phyloP scores from a whole-genome alignment of 2,329 filamentous ascomycete species.

The Phyllosticta ampelicida region DNA sequence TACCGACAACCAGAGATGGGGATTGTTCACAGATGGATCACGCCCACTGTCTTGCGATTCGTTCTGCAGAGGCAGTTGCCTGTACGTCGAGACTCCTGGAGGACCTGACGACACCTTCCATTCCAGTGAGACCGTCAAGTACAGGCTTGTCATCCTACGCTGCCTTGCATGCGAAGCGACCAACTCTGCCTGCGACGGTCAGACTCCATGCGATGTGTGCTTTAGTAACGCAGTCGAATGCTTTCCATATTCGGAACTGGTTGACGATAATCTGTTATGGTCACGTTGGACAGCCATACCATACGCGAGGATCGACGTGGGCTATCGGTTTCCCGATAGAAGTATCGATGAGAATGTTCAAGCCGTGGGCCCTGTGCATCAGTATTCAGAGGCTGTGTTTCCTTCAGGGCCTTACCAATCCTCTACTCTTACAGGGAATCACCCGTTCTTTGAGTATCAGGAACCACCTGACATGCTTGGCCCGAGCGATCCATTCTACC shows the following conservation, averaged over 20 bases:
- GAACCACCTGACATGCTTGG: too few relatives aligned
- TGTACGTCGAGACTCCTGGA: neutral
- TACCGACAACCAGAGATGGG: neutral
- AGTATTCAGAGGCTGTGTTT: neutral
- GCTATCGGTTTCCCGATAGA: neutral
- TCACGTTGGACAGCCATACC: neutral
- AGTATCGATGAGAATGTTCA: neutral
- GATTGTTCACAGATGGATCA: neutral
- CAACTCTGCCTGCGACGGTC: neutral
- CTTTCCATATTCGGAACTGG: neutral
- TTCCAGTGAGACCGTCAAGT: neutral
- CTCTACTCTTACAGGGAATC: too few relatives aligned
- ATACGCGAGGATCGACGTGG: neutral
- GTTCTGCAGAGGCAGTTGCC: neutral
- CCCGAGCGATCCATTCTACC: too few relatives aligned
- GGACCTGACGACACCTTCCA: neutral
- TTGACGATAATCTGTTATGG: neutral
- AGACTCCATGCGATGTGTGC: neutral
- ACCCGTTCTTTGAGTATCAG: too few relatives aligned
- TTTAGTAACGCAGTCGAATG: neutral
- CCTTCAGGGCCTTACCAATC: too few relatives aligned
- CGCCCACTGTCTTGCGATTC: neutral
- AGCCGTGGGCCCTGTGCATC: neutral
- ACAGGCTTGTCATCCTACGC: neutral
- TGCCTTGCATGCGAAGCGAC: neutral